These are phyloP conservation scores for Hypoxylon sp. DNA, from an alignment of 2,329 filamentous ascomycete species.

Conservation along the genomic window DNA sequence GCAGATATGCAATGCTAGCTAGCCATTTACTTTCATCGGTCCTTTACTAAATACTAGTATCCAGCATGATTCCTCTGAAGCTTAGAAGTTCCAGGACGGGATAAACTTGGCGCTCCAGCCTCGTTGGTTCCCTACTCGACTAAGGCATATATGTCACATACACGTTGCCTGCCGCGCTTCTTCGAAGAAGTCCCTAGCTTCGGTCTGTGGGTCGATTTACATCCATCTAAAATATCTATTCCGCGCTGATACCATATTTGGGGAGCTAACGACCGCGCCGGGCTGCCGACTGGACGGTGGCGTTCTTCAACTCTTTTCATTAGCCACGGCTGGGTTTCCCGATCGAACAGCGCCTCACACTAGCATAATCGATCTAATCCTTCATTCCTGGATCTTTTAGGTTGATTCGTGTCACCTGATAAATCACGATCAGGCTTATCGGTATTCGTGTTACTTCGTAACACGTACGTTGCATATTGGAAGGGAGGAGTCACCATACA, in stretches of 20 bases:
- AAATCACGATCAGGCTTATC: slow-evolving; percentile 7
- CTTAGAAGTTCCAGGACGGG: not conserved
- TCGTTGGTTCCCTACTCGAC: not conserved
- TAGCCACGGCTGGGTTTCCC: slow-evolving; percentile 8
- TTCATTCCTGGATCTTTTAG: slow-evolving; percentile 5
- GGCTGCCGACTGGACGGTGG: slow-evolving; percentile 5
- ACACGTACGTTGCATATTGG: not conserved
- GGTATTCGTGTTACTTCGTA: not conserved
- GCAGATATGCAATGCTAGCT: not conserved
- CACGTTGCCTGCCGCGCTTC: not conserved
- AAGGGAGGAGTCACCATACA: not conserved
- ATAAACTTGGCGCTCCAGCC: not conserved
- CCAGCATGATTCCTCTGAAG: not conserved
- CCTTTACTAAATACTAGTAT: not conserved
- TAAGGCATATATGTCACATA: not conserved
- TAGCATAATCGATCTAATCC: slow-evolving; percentile 9
- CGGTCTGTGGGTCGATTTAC: not conserved
- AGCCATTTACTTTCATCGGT: slow-evolving; percentile 2
- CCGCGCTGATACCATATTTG: not conserved
- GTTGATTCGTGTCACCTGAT: not conserved
- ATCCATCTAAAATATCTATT: slow-evolving; percentile 4
- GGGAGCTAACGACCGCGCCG: slow-evolving; percentile 8
- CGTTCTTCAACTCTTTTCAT: slow-evolving; percentile 4
- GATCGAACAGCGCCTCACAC: slow-evolving; percentile 22
- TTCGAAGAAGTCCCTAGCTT: not conserved